phyloP scores from a whole-genome alignment of 1,284 basidiomycete species.

The Pisolithus thermaeus region DNA sequence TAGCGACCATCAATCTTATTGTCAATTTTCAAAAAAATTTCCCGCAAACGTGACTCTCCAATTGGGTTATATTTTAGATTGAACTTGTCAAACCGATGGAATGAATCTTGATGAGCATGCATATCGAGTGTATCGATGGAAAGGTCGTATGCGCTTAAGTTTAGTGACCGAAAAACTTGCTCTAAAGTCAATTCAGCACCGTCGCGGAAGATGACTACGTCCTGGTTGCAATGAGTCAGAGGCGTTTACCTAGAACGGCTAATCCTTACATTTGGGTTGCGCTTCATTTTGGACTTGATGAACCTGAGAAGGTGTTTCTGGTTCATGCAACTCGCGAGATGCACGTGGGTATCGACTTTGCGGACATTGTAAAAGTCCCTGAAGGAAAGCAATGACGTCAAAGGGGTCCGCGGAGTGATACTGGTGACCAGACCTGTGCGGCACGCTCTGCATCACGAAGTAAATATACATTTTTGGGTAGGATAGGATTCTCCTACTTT shows the following conservation, averaged over 20 bases:
- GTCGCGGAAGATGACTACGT: constrained; percentile 94
- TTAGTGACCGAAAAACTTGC: constrained; percentile 93
- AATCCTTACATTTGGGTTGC: constrained; percentile 56
- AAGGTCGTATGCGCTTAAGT: constrained; percentile 95
- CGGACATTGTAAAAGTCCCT: constrained; percentile 99
- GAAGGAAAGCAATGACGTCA: constrained; percentile 11
- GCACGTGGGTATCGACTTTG: constrained; percentile 98
- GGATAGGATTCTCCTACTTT: constrained; percentile 51
- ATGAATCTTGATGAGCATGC: constrained; percentile 97
- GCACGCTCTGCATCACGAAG: constrained; percentile 45
- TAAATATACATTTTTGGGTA: constrained; percentile 10
- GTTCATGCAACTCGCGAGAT: constrained; percentile 99
- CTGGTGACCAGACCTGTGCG: constrained; percentile 22
- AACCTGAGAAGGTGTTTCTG: constrained; percentile 99
- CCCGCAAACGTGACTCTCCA: constrained; percentile 90
- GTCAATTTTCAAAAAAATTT: constrained; percentile 99
- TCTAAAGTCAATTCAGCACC: constrained; percentile 84
- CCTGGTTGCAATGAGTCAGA: constrained; percentile 41
- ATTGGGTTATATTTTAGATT: constrained; percentile 93
- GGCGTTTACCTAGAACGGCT: not conserved
- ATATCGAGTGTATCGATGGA: constrained; percentile 99
- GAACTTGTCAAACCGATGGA: constrained; percentile 97
- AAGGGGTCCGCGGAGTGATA: not conserved
- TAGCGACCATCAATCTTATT: constrained; percentile 91
- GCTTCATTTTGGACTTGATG: constrained; percentile 97